Base-by-base conservation (phyloP, 371 early-diverging fungal species). In the Mycotypha africana region DNA sequence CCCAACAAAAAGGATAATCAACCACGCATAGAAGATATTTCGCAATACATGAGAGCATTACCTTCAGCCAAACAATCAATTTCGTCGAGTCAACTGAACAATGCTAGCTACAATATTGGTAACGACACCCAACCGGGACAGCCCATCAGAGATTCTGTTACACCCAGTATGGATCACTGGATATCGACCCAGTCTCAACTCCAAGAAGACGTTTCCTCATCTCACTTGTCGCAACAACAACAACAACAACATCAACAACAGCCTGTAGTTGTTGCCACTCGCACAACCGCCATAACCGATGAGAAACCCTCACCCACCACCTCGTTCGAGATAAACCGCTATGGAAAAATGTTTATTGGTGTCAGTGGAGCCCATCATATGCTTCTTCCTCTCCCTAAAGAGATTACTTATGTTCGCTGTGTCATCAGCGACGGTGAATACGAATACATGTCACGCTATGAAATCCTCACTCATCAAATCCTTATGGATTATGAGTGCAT, bases 401-500 rank as follows among this genome's bases (percentile, higher is more conserved):
- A 67, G 24, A 51, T 58, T 1, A 67, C 67, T 5, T 67, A 62
- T 37, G 67, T 62, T 1, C 57, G 67, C 7, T 62, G 63, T 33
- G 60, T 67, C 4, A 49, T 67, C 31, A 67, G 62, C 19, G 63
- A 67, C 44, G 67, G 67, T 1, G 57, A 60, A 24, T 67, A 60
- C 21, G 67, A 67, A 30, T 62, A 67, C 24, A 56, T 63, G 52
- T 59, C 67, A 2, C 46, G 60, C 11, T 67, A 67, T 36, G 63
- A 59, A 32, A 42, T 62, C 15, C 39, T 67, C 5, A 57, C 53
- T 1, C 59, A 49, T 20, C 60, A 67, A 23, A 58, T 67, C n/a
- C 25, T 54, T 34, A 50, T 67, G 46, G 67, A 67, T 24, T 70
- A 74, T 35, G 75, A 74, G 31, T 74, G 70, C 21, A 48, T 65